Conservation (phyloP, 208 protist species). For the Leishmania turanica region DNA sequence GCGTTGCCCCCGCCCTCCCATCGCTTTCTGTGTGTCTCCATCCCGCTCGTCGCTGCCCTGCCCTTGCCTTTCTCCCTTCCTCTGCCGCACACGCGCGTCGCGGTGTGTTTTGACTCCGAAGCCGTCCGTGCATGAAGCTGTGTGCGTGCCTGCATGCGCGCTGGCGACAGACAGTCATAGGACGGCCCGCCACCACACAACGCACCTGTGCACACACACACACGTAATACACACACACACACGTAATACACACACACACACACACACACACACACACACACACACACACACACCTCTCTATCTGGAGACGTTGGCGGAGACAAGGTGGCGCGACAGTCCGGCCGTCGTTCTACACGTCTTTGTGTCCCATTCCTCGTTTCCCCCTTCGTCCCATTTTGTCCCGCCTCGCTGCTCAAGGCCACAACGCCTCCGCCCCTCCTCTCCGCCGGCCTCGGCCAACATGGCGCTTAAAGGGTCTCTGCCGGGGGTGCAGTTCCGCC, state of each 20-base stretch:
- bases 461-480: slow-evolving; percentile 19
- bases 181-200: background rate
- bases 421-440: background rate
- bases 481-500: slow-evolving; percentile 48
- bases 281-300: background rate
- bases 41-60: background rate
- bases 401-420: background rate
- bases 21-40: background rate
- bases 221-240: background rate
- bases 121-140: background rate
- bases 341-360: background rate
- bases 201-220: too few relatives aligned
- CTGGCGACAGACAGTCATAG: background rate
- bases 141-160: background rate
- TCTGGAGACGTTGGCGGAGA: background rate
- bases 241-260: too few relatives aligned
- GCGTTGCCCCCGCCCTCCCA: background rate
- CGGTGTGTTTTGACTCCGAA: background rate
- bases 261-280: too few relatives aligned
- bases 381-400: background rate
- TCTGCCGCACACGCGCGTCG: background rate
- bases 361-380: background rate
- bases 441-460: background rate
- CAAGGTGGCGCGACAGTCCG: background rate
- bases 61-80: slow-evolving; percentile 4